phyloP scores from a whole-genome alignment of 2,329 filamentous ascomycete genomes.

The Aureobasidium pullulans region DNA sequence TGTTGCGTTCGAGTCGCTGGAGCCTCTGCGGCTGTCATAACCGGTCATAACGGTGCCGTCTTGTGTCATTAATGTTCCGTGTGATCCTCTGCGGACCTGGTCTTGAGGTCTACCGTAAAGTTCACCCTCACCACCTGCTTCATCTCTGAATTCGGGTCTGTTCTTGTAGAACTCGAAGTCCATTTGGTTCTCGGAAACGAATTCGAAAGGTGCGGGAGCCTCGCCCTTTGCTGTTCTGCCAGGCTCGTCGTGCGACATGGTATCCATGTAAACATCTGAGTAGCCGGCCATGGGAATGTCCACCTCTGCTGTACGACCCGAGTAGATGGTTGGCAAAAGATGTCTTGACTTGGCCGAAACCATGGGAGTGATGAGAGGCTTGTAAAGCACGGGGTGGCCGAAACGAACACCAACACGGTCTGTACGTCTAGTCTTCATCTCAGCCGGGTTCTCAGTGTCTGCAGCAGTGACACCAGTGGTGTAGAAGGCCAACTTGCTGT shows the following conservation, averaged over 20 bases:
- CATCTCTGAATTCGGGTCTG: constrained; percentile 76
- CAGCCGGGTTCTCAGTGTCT: constrained; percentile 25
- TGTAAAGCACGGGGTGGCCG: constrained; percentile 84
- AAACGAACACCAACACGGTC: constrained; percentile 72
- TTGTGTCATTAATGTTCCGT: constrained; percentile 36
- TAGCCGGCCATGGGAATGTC: constrained; percentile 60
- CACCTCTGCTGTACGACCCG: constrained; percentile 59
- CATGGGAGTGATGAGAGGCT: constrained; percentile 87
- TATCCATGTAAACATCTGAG: constrained; percentile 75
- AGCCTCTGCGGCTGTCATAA: constrained; percentile 20
- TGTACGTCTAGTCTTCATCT: constrained; percentile 43
- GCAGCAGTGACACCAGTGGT: constrained; percentile 55
- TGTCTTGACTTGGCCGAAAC: constrained; percentile 87
- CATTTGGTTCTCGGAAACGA: constrained; percentile 77
- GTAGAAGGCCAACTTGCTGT: constrained; percentile 74
- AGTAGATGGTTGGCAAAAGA: constrained; percentile 76
- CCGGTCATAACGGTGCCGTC: constrained; percentile 18
- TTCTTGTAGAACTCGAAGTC: constrained; percentile 93
- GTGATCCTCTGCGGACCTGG: constrained; percentile 54
- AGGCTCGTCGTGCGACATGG: constrained; percentile 59
- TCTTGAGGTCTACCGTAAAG: constrained; percentile 52
- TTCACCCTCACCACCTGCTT: constrained; percentile 66
- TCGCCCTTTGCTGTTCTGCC: constrained; percentile 49
- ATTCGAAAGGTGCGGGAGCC: constrained; percentile 62
- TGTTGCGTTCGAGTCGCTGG: constrained; percentile 24